phyloP scores from a whole-genome alignment of 164 flowering plant genomes.

The Kalanchoe fedtschenkoi region DNA sequence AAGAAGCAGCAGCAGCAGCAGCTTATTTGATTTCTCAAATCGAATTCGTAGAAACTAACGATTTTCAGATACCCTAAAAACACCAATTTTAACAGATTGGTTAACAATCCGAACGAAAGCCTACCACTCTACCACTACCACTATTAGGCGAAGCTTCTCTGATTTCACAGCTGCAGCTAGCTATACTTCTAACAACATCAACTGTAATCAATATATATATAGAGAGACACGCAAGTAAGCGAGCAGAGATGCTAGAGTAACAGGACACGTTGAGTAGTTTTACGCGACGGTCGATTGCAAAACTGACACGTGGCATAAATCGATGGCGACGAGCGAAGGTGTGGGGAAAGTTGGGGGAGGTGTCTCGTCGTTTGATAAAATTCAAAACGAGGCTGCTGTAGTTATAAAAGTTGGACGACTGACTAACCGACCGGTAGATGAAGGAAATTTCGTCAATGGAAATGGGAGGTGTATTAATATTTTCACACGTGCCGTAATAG shows the following conservation, averaged over 20 bases:
- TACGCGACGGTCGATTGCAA: not conserved
- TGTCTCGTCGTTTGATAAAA: not conserved
- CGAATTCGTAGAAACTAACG: not conserved
- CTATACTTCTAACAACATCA: too few species aligned
- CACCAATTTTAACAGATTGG: not conserved
- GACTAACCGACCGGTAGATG: not conserved
- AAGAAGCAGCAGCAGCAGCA: too few species aligned
- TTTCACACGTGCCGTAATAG: slow-evolving; percentile 16
- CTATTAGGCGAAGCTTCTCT: not conserved
- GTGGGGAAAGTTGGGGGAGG: not conserved
- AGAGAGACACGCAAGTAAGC: not conserved
- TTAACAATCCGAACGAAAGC: not conserved
- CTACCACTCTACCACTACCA: not conserved
- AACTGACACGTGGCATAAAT: not conserved
- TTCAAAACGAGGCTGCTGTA: slow-evolving; percentile 2
- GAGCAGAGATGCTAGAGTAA: not conserved
- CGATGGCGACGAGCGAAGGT: not conserved
- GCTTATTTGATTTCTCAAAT: not conserved
- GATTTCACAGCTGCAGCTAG: not conserved
- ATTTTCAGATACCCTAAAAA: not conserved
- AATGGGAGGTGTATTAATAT: not conserved
- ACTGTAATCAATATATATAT: slow-evolving; percentile 2
- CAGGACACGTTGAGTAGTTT: not conserved
- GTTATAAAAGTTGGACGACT: not conserved
- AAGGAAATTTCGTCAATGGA: not conserved